These are phyloP conservation scores for Collybiopsis confluens DNA, from an alignment of 768 basidiomycete genomes.

Conservation along the genomic window DNA sequence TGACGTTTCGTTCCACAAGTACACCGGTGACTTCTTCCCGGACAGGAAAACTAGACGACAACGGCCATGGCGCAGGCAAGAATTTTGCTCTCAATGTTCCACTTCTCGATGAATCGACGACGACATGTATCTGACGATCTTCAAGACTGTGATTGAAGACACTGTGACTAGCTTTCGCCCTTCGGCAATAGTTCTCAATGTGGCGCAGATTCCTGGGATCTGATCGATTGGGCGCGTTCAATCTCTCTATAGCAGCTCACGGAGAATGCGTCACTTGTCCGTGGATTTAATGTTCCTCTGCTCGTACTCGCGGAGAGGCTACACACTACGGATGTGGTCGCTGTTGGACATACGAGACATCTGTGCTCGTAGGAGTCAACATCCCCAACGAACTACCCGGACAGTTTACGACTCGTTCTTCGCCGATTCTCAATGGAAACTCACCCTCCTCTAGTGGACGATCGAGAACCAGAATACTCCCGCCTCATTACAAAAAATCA, in stretches of 20 bases:
- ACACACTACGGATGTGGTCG: conserved; percentile 94
- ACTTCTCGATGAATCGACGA: conserved; percentile 93
- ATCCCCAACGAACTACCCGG: conserved; percentile 85
- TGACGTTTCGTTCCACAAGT: conserved; percentile 99
- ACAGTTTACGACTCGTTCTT: conserved; percentile 95
- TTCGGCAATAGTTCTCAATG: conserved; percentile 88
- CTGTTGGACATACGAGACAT: conserved; percentile 99
- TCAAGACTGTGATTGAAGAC: conserved; percentile 95
- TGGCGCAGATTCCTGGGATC: conserved; percentile 93
- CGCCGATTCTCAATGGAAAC: conserved; percentile 83
- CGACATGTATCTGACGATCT: conserved; percentile 91
- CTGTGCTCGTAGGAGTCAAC: conserved; percentile 78
- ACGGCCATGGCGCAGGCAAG: conserved; percentile 82
- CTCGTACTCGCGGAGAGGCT: conserved; percentile 94
- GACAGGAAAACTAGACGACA: conserved; percentile 93
- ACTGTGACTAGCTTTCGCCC: conserved; percentile 87
- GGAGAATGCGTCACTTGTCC: conserved; percentile 98
- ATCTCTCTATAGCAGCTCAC: conserved; percentile 94
- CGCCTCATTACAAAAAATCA: conserved; percentile 79
- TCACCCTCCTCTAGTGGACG: conserved; percentile 90
- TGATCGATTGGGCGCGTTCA: conserved; percentile 95
- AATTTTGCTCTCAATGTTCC: conserved; percentile 96
- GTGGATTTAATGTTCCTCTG: conserved; percentile 86
- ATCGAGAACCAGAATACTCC: conserved; percentile 89
- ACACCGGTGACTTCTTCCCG: conserved; percentile 99